These are phyloP conservation scores for Heritiera fomes DNA, from an alignment of 345 rosid genomes.

Conservation along the genomic window DNA sequence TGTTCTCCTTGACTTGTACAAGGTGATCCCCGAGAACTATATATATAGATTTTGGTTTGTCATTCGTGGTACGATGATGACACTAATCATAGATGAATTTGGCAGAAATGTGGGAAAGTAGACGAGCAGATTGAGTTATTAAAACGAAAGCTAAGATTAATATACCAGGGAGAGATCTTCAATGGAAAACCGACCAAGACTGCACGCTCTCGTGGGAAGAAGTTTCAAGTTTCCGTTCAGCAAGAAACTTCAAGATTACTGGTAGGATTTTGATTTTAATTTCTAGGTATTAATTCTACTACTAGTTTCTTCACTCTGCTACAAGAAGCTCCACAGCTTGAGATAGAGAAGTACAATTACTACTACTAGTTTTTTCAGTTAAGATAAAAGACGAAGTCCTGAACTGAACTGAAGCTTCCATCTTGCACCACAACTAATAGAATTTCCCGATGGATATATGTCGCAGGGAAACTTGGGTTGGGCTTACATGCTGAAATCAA, in stretches of 20 bases:
- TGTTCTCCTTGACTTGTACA: constrained; percentile 89
- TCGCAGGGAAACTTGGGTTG: constrained; percentile 93
- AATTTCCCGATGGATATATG: neutral
- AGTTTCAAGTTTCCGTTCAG: constrained; percentile 84
- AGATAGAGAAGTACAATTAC: neutral
- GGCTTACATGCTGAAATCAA: constrained; percentile 94
- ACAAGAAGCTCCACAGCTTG: neutral
- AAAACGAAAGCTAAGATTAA: constrained; percentile 77
- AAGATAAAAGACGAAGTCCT: too few relatives aligned
- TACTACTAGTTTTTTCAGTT: too few relatives aligned
- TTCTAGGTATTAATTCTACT: neutral
- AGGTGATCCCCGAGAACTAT: constrained; percentile 37
- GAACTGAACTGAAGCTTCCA: neutral
- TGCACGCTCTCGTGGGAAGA: constrained; percentile 95
- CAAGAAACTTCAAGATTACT: constrained; percentile 85
- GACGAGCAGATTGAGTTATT: constrained; percentile 82
- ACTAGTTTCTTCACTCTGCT: neutral
- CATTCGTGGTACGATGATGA: neutral
- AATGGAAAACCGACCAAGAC: constrained; percentile 88
- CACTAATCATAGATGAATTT: neutral
- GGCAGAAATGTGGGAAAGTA: constrained; percentile 79
- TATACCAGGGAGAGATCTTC: constrained; percentile 83
- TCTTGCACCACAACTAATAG: neutral
- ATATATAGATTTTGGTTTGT: constrained; percentile 1
- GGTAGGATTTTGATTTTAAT: constrained; percentile 35